Evolutionary conservation across 2,329 filamentous ascomycete species (phyloP).

Genomic region (Penicillium brasilianum): DNA sequence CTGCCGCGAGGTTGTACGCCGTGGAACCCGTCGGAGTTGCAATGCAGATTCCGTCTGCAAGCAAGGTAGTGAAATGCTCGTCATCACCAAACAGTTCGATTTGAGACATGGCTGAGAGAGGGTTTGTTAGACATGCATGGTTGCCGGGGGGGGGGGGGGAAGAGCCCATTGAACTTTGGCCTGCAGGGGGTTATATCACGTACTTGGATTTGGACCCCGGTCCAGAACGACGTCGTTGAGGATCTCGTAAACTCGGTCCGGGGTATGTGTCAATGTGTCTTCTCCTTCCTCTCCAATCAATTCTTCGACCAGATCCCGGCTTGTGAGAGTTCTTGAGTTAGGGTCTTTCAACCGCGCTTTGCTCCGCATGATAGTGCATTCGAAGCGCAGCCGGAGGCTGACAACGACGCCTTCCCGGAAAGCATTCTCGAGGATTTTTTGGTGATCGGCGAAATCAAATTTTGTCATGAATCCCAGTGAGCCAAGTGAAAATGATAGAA

Average conservation of each 20-base stretch:
- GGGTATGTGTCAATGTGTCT: constrained; percentile 81
- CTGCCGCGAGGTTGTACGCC: constrained; percentile 92
- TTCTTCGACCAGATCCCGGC: constrained; percentile 82
- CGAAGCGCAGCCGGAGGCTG: constrained; percentile 84
- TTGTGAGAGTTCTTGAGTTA: constrained; percentile 37
- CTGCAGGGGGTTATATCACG: constrained; percentile 42
- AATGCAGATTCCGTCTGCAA: constrained; percentile 91
- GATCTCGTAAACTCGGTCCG: constrained; percentile 85
- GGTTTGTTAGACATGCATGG: constrained; percentile 20
- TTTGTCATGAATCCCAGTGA: constrained; percentile 95
- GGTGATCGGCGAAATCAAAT: constrained; percentile 83
- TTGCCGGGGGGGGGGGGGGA: background rate
- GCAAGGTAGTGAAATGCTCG: constrained; percentile 90
- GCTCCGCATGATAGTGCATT: constrained; percentile 86
- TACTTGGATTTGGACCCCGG: constrained; percentile 88
- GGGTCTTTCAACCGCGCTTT: constrained; percentile 41
- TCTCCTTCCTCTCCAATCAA: constrained; percentile 84
- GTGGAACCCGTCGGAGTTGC: constrained; percentile 94
- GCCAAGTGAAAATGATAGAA: constrained; percentile 87
- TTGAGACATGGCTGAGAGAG: constrained; percentile 76
- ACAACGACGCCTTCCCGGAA: constrained; percentile 87
- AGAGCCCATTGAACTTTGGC: background rate
- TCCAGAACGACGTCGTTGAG: constrained; percentile 98
- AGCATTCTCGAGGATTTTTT: constrained; percentile 69
- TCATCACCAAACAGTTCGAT: constrained; percentile 94